Percentiles rank a stretch among this genome's conserved stretches.
phyloP scores from a whole-genome alignment of 108 stramenopile species.

The Epithemia pelagica region DNA sequence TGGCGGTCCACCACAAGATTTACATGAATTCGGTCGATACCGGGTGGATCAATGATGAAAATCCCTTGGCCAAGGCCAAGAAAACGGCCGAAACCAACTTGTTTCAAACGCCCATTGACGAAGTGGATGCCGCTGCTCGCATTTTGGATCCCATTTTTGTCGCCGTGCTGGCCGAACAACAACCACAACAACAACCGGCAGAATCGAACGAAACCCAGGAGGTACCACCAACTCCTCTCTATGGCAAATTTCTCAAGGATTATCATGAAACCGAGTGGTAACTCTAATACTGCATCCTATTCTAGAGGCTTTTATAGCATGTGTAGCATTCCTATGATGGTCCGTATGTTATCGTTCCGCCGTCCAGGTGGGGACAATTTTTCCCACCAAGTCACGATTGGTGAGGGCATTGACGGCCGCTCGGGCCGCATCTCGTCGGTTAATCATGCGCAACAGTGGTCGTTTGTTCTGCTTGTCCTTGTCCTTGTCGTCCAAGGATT shows the following conservation, averaged over 20 bases:
- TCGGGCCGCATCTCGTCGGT: conserved; percentile 76
- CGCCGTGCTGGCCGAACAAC: conserved; percentile 41
- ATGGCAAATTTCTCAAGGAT: conserved; percentile 83
- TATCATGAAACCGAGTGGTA: conserved; percentile 85
- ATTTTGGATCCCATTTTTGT: conserved; percentile 80
- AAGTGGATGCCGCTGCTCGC: conserved; percentile 86
- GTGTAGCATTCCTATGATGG: too few species aligned
- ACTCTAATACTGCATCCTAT: too few species aligned
- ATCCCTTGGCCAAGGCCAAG: conserved; percentile 74
- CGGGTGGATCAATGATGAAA: conserved; percentile 92
- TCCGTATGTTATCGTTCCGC: conserved; percentile 9
- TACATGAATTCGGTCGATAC: conserved; percentile 92
- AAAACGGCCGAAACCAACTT: conserved; percentile 68
- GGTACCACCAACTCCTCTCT: conserved; percentile 6
- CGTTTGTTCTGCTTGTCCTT: conserved; percentile 1
- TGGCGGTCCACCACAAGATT: conserved; percentile 62
- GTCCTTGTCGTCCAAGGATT: conserved; percentile 15
- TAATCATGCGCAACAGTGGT: conserved; percentile 46
- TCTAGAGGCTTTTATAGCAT: too few species aligned
- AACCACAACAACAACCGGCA: too few species aligned
- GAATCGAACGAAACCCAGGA: conserved; percentile 12
- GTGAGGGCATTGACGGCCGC: conserved; percentile 62
- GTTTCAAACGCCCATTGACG: conserved; percentile 92
- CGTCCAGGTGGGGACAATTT: conserved; percentile 50
- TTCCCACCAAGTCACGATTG: conserved; percentile 45